Base-by-base conservation (phyloP, 768 basidiomycete species). In the Kwoniella newhampshirensis region DNA sequence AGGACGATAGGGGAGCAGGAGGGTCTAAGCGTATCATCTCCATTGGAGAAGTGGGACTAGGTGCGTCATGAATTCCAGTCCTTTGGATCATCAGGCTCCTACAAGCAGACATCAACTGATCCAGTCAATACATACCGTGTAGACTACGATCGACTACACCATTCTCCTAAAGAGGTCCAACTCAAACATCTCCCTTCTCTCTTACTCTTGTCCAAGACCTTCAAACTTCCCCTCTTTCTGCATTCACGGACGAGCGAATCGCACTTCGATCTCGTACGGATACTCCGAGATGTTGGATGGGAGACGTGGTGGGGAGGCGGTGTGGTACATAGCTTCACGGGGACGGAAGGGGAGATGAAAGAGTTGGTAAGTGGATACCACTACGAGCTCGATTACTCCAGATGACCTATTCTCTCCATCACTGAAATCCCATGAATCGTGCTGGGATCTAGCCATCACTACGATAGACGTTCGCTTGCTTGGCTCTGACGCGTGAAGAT, bases 261-360 rank as follows among this genome's bases (percentile, higher is more conserved):
- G 1, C 88, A 89, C 64, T 41, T 62, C 1, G 89, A 90, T 63
- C 80, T 91, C 56, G 83, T 88, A 25, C 70, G 66, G 18, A 86
- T 86, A 18, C 79, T 91, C 21, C 79, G 78, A 21, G 84, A 85
- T 54, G 84, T 85, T 62, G 85, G 87, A 1, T 87, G 87, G 67
- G 80, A 81, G 15, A 75, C 57, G 75, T 71, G 26, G 77, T 82
- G 54, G 87, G 80, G 79, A 20, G 85, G 87, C 3, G 89, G 88
- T 1, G 89, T 91, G 20, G 87, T 89, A 2, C 89, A 90, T 69
- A 87, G 86, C 59, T 89, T 89, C 75, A 89, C 88, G 0, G 89
- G 89, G 3, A 81, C 81, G 0, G 67, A 68, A 3, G 81, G 80
- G 35, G 88, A 91, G 68, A 83, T 81, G 13, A 65, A 71, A 7